Base-by-base conservation (phyloP, 2,329 filamentous ascomycete genomes). In the Fonsecaea pedrosoi region DNA sequence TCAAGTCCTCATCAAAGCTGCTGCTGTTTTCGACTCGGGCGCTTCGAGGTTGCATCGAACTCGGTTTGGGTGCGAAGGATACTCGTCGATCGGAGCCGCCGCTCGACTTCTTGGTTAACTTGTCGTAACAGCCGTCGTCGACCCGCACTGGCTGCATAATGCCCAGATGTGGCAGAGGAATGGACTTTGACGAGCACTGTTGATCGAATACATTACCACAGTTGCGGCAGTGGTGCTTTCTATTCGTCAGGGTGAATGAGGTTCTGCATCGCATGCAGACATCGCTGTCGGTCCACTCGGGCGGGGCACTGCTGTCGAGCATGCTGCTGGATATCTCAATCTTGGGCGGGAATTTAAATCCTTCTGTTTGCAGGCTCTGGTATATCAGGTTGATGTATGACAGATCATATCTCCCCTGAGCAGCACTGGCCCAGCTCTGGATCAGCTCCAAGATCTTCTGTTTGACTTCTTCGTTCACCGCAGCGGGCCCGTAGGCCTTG, bases 241-340 rank as follows among this genome's bases (percentile, higher is more conserved):
- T 90, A 78, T 99, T 99, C 64, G 94, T 99, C 76, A 99, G 97
- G 56, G 92, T 97, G 75, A 99, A 99, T 18, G 92, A 82, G 12
- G 94, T 97, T 73, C 95, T 89, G 78, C 95, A 99, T 76, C 95
- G 90, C 93, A 99, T 97, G 78, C 95, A 99, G 37, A 99, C 94
- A 75, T 99, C 95, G 10, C 94, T 97, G 80, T 99, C 95, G 59
- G 90, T 89, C 95, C 95, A 99, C 80, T 99, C 95, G 0, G 95
- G 95, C 9, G 95, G 95, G 68, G 95, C 95, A 75, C 90, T 97
- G 77, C 93, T 97, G 77, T 99, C 94, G 72, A 98, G 88, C 94
- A 99, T 99, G 79, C 91, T 97, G 80, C 92, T 96, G n/a, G 94
- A 86, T 54, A 99, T 90, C 32, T 91, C 89, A 48, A 89, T 88